Evolutionary conservation across 2,329 filamentous ascomycete genomes (phyloP).

Genomic region (Trichoderma aggressivum): DNA sequence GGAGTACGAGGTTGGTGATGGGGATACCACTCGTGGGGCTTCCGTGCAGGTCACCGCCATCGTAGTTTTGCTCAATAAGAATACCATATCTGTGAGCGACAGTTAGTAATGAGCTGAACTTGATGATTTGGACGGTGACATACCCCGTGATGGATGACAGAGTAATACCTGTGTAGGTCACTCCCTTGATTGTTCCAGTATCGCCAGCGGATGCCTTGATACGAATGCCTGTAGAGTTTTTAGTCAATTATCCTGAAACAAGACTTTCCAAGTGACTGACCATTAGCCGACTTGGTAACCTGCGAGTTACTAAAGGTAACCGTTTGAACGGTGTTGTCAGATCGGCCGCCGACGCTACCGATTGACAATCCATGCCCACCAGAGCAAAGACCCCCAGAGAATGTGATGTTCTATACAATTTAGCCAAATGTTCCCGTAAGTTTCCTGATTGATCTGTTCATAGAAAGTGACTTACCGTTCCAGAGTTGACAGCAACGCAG

Average conservation of each 20-base stretch:
- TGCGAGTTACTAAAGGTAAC: conserved; percentile 48
- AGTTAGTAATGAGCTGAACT: background rate
- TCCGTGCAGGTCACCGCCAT: conserved; percentile 45
- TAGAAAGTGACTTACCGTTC: conserved; percentile 27
- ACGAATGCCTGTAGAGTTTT: conserved; percentile 28
- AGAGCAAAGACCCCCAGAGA: conserved; percentile 42
- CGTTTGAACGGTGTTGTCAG: conserved; percentile 50
- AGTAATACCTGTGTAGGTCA: conserved; percentile 44
- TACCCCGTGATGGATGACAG: conserved; percentile 38
- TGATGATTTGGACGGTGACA: background rate
- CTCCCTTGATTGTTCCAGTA: conserved; percentile 41
- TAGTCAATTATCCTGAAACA: background rate
- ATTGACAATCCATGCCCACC: conserved; percentile 44
- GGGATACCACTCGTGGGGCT: conserved; percentile 44
- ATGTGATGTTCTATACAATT: conserved; percentile 39
- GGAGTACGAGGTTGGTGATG: conserved; percentile 46
- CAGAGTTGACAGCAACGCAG: conserved; percentile 56
- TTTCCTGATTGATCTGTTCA: background rate
- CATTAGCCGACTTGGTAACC: conserved; percentile 51
- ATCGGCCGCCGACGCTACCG: conserved; percentile 44
- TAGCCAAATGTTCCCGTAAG: background rate
- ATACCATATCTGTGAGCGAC: conserved; percentile 30
- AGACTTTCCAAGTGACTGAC: conserved; percentile 21
- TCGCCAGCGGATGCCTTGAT: conserved; percentile 48
- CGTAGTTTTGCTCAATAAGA: conserved; percentile 43